Conservation (phyloP, 2,329 filamentous ascomycete species). For the Rachicladosporium sp. region DNA sequence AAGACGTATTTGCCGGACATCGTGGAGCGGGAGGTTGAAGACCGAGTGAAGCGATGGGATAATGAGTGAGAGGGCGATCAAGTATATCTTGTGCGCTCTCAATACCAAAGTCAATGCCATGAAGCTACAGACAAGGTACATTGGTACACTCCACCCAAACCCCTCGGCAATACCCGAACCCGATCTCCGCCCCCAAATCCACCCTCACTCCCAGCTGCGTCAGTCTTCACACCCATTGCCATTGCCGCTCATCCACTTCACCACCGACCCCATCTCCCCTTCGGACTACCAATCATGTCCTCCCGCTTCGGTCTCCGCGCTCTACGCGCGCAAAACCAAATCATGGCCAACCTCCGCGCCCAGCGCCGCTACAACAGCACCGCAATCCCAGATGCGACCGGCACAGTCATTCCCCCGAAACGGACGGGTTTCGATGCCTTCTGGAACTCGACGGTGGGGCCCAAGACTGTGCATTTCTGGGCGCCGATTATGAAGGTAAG, state of each 20-base stretch:
- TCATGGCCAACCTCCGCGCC: slow-evolving; percentile 23
- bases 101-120: no score
- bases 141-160: no score
- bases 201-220: background rate
- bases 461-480: slow-evolving; percentile 94
- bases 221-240: background rate
- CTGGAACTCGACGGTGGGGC: slow-evolving; percentile 38
- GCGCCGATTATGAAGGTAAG: slow-evolving; percentile 79
- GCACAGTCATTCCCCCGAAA: slow-evolving; percentile 10
- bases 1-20: slow-evolving; percentile 96
- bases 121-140: no score
- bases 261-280: background rate
- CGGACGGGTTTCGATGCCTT: slow-evolving; percentile 54
- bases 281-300: slow-evolving; percentile 33
- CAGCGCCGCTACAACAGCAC: slow-evolving; percentile 56
- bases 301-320: slow-evolving; percentile 47
- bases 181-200: no score
- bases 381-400: slow-evolving; percentile 37
- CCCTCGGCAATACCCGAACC: no score
- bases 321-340: slow-evolving; percentile 36
- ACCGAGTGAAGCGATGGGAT: no score
- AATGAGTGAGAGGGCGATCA: no score
- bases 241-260: slow-evolving; percentile 4
- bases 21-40: slow-evolving; percentile 2
- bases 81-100: no score